Evolutionary conservation across 2,329 filamentous ascomycete genomes (phyloP).

Genomic region (Cercospora sp.): DNA sequence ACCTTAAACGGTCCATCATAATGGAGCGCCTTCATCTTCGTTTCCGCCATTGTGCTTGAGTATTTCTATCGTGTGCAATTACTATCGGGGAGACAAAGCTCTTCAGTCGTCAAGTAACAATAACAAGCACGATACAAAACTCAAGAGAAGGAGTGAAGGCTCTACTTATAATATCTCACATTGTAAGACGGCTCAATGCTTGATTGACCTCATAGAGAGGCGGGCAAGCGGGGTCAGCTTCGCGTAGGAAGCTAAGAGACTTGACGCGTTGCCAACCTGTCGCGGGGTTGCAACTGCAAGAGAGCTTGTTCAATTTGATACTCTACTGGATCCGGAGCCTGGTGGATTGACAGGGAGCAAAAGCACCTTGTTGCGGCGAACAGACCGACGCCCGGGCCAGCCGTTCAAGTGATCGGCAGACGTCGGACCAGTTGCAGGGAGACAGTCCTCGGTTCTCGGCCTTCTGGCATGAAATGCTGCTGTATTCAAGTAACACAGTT

Average conservation of each 20-base stretch:
- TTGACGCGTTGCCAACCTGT: conserved; percentile 2
- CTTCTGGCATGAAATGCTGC: background rate
- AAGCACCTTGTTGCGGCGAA: background rate
- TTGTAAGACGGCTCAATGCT: conserved; percentile 7
- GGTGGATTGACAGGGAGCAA: background rate
- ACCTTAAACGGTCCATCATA: conserved; percentile 63
- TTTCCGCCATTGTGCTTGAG: conserved; percentile 11
- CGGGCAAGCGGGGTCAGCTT: conserved; percentile 7
- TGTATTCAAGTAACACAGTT: background rate
- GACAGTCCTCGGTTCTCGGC: background rate
- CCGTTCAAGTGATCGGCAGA: background rate
- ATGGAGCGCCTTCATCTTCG: conserved; percentile 62
- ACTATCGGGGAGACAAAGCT: too few relatives aligned
- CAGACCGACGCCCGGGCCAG: background rate
- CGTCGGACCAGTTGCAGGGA: background rate
- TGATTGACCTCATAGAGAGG: conserved; percentile 13
- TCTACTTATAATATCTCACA: background rate
- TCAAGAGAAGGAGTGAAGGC: background rate
- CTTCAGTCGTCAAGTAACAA: too few relatives aligned
- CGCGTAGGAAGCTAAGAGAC: conserved; percentile 9
- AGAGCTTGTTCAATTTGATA: background rate
- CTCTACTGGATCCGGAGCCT: background rate
- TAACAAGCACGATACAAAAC: background rate
- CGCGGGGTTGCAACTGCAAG: conserved; percentile 5
- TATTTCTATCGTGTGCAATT: background rate